Conservation (phyloP, 2,329 filamentous ascomycete genomes). For the Talaromyces sp. region DNA sequence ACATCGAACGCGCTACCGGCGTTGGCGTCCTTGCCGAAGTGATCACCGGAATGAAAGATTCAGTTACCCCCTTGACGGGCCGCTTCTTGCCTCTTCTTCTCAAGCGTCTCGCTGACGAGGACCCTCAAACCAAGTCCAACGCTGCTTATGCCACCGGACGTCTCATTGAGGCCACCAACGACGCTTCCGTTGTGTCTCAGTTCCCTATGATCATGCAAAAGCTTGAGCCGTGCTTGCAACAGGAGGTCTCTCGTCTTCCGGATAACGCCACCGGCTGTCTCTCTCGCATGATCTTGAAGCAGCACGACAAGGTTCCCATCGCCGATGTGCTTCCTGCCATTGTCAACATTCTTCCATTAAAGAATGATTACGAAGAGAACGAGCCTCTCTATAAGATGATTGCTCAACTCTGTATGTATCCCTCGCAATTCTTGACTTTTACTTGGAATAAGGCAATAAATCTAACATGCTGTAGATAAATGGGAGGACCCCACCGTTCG, state of each 20-base stretch:
- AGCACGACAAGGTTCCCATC: slow-evolving; percentile 77
- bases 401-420: slow-evolving; percentile 69
- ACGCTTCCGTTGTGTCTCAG: slow-evolving; percentile 64
- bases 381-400: slow-evolving; percentile 89
- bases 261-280: slow-evolving; percentile 94
- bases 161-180: slow-evolving; percentile 72
- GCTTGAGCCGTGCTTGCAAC: slow-evolving; percentile 77
- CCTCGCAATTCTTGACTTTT: neutral
- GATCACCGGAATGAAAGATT: slow-evolving; percentile 73
- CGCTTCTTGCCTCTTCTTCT: slow-evolving; percentile 73
- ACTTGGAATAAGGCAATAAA: neutral
- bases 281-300: slow-evolving; percentile 83
- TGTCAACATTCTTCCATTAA: slow-evolving; percentile 73
- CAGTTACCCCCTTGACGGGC: slow-evolving; percentile 75
- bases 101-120: slow-evolving; percentile 83
- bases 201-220: slow-evolving; percentile 76
- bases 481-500: slow-evolving; percentile 42
- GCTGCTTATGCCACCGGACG: slow-evolving; percentile 87
- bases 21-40: slow-evolving; percentile 91
- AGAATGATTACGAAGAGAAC: slow-evolving; percentile 95
- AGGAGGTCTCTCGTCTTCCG: slow-evolving; percentile 71
- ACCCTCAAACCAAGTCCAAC: slow-evolving; percentile 89
- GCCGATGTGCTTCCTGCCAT: slow-evolving; percentile 75
- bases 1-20: slow-evolving; percentile 80
- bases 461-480: slow-evolving; percentile 28